Percentiles rank a stretch among this genome's conserved stretches.
phyloP scores from a whole-genome alignment of 2,329 filamentous ascomycete genomes.

The Fusarium floridanum region DNA sequence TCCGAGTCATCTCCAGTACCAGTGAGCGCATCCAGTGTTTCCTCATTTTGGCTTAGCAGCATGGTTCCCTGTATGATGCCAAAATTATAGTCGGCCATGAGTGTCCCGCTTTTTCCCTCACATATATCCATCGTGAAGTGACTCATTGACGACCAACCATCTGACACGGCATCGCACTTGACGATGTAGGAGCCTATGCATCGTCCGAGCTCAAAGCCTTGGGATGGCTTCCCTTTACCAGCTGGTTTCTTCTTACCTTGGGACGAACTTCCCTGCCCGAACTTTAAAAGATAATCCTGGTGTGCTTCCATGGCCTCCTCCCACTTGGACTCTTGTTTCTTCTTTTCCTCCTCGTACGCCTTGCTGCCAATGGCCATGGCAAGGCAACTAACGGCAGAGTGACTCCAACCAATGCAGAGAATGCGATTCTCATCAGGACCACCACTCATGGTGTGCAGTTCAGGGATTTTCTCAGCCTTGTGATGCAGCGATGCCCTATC shows the following conservation, averaged over 20 bases:
- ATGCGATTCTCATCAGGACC: neutral
- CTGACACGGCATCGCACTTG: slow-evolving; percentile 1
- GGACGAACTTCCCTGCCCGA: neutral
- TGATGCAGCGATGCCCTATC: neutral
- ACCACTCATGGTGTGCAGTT: neutral
- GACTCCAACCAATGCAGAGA: slow-evolving; percentile 15
- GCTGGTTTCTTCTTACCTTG: neutral
- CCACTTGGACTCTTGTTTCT: neutral
- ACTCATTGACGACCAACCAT: neutral
- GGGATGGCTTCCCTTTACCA: neutral
- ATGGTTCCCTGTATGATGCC: slow-evolving; percentile 20
- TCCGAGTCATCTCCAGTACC: neutral
- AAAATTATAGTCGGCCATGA: slow-evolving; percentile 9
- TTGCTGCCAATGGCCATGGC: neutral
- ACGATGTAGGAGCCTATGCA: slow-evolving; percentile 24
- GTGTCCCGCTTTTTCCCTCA: neutral
- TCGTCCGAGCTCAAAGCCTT: neutral
- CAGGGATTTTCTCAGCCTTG: neutral
- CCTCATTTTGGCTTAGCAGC: slow-evolving; percentile 7
- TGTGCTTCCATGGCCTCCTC: slow-evolving; percentile 8
- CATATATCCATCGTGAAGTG: slow-evolving; percentile 15
- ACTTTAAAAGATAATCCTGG: neutral
- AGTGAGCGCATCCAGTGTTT: slow-evolving; percentile 7
- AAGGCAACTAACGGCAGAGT: neutral
- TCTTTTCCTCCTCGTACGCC: neutral